Base-by-base conservation (phyloP, 2,329 filamentous ascomycete genomes). In the Neonectria punicea region DNA sequence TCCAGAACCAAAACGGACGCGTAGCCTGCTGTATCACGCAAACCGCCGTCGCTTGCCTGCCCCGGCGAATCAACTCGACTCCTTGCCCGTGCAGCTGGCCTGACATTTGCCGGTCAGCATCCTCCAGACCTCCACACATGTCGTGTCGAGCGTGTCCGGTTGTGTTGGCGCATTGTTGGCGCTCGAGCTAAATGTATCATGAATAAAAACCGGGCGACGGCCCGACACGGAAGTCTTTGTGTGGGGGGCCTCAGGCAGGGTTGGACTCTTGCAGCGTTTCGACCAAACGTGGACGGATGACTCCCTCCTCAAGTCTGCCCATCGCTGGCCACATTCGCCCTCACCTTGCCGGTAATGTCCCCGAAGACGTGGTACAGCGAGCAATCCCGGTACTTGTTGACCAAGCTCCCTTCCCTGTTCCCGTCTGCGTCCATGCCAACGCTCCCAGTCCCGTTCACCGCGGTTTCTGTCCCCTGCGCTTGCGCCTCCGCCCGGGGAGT, bases 311-410 rank as follows among this genome's bases (percentile, higher is more conserved):
- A 69, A 13, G 67, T 68, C 63, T 61, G 34, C 36, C 56, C 65
- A 50, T 57, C 56, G 28, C 46, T 50, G 39, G 34, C 65, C 53
- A 75, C 68, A 41, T 70, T 73, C 25, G 71, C 76, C 69, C 68
- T 76, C 73, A 73, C 75, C 74, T 67, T 83, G 67, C 81, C 80
- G 9, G 89, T 88, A 69, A 95, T 91, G 6, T 80, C 83, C 70
- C 85, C 82, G 75, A 95, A 94, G 9, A 94, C 81, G 54, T 89
- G 88, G 65, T 83, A 88, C 41, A 95, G 80, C 39, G 90, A 93
- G 77, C 92, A 95, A 67, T 85, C 82, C 69, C 84, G 84, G 77
- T 95, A 95, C 78, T 93, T 94, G 58, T 91, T 86, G 41, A 91
- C 89, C 71, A 95, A 77, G 11, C 83, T 73, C 18, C 77, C 81